Conservation (phyloP, 75 land plant species). For the Picea glauca region DNA sequence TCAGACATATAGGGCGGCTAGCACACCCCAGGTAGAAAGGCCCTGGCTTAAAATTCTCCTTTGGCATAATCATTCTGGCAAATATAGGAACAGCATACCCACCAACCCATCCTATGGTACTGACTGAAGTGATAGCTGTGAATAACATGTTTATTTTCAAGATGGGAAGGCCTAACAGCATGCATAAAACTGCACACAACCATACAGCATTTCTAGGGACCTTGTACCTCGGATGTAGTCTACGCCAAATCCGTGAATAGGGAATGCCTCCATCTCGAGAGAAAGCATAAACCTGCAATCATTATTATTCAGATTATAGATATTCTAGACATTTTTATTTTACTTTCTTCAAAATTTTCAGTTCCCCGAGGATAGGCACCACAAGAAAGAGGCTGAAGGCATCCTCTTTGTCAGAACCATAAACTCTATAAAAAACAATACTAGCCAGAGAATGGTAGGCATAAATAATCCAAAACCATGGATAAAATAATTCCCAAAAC, state of each 20-base stretch:
- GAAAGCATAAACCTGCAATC: slow-evolving; percentile 76
- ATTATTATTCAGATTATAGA: too few species aligned
- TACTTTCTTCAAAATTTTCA: not conserved
- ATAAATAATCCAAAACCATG: not conserved
- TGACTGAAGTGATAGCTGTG: slow-evolving; percentile 87
- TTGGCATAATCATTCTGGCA: slow-evolving; percentile 72
- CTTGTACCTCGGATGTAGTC: slow-evolving; percentile 64
- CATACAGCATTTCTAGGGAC: slow-evolving; percentile 91
- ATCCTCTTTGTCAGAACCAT: not conserved
- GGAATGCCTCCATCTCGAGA: slow-evolving; percentile 86
- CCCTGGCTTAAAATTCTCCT: slow-evolving; percentile 65
- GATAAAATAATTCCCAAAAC: not conserved
- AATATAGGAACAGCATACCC: slow-evolving; percentile 94
- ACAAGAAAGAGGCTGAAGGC: not conserved
- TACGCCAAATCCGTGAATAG: slow-evolving; percentile 66
- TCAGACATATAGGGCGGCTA: slow-evolving; percentile 65
- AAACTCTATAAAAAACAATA: not conserved
- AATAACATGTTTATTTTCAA: slow-evolving; percentile 76
- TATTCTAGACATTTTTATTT: not conserved
- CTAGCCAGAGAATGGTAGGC: not conserved
- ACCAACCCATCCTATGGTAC: slow-evolving; percentile 94
- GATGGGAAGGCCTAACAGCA: slow-evolving; percentile 76
- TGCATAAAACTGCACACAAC: slow-evolving; percentile 70
- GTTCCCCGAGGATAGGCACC: not conserved
- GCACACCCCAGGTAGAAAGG: slow-evolving; percentile 75